Base-by-base conservation (phyloP, 2,329 filamentous ascomycete genomes). In the Didymella pinodella region DNA sequence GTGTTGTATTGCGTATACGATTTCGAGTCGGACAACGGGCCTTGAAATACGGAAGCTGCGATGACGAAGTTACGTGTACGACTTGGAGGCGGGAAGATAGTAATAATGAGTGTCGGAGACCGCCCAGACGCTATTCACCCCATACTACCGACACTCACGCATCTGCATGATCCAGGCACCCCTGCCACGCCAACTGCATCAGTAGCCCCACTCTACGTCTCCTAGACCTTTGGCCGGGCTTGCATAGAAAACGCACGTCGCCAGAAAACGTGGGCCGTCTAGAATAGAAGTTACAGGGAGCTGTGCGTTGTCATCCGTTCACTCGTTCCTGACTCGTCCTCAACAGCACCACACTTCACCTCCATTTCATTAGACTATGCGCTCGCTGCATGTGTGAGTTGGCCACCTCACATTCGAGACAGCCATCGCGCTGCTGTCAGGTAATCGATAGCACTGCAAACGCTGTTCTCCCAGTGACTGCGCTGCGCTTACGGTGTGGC, bases 111-210 rank as follows among this genome's bases (percentile, higher is more conserved):
- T 65, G 63, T 63, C 55, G 64, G 61, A 61, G 61, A 62, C 54
- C 58, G 72, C 70, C 72, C 66, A 75, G 73, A 74, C 72, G 71
- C 73, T 68, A 75, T 75, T 75, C 72, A 75, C 73, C 70, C 73
- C 74, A 75, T 73, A 74, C 70, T 72, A 71, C 68, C 57, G 63
- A 65, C 64, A 65, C 64, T 70, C 62, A 68, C 63, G 69, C 71
- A 68, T 66, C 66, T 71, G 68, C 68, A 68, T 54, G 70, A 62
- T 54, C 69, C 71, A 66, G 69, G 61, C 46, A 63, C 69, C 74
- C 73, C 65, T 65, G 70, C 62, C 61, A 58, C 54, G 65, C 61
- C 66, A 68, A 61, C 66, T 73, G 69, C 71, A 75, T 75, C 70
- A 75, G 66, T 72, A 73, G 69, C 69, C 68, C 71, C 71, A 72